Evolutionary conservation across 2,329 filamentous ascomycete species (phyloP), one percentile per base, ranked within the genome.

Genomic region (Clarireedia sp.): DNA sequence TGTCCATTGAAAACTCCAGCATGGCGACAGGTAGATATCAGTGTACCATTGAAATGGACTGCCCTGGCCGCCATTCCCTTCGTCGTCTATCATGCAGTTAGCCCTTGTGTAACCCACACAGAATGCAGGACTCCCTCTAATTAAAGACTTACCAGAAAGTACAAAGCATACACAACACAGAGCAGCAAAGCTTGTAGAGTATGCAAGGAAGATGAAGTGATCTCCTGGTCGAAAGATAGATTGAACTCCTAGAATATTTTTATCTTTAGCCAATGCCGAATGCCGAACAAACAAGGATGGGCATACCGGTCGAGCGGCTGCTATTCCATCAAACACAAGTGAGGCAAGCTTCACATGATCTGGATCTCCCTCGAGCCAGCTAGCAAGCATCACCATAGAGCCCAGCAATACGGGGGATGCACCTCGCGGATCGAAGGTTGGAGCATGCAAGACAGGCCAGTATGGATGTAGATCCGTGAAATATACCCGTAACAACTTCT

Each of bases 1-100:
- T 52, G 50, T n/a, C 40, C 50, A 24, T 52, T 52, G 19, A 52
- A 52, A 2, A 52, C 36, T n/a, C 50, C 50, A 3, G 26, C 40
- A 21, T 52, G 26, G 9, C 50, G 50, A 24, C 50, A 52, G 5
- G 40, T 52, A 23, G 50, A 46, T 9, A 46, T 19, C 12, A 52
- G 9, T 33, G 37, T 21, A 23, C 50, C 24, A 24, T 52, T 52
- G 17, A 52, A 41, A 44, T 52, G 40, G 16, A 52, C 40, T 19
- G 50, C 50, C 17, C 40, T 46, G 5, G 40, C 33, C 8, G 40
- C 43, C 50, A 52, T 37, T 9, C 40, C 40, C n/a, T 24, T 45
- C 6, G 40, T 23, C 1, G 40, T 52, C 50, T 52, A 17, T 37
- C 2, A 37, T 17, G 0, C 8, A 33, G 21, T 52, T 10, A 52